Base-by-base conservation (phyloP, 352 stramenopile species). In the Globisporangium middletonii region DNA sequence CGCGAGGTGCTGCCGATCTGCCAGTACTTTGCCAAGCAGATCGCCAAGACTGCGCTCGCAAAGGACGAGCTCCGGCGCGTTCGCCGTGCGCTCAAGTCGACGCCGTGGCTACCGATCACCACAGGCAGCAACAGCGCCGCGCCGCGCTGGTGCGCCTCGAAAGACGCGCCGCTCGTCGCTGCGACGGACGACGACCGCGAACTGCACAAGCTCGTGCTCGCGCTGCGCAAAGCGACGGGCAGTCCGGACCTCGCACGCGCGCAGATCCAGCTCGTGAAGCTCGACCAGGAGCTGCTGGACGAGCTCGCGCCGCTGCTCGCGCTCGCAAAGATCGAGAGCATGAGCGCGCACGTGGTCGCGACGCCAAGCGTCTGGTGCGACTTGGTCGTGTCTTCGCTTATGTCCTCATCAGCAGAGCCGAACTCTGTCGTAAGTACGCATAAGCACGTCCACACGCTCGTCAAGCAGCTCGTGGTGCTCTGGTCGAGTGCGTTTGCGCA, bases 1-100 rank as follows among this genome's bases (percentile, higher is more conserved):
- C 69, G 65, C 30, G 62, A 65, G 13, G 12, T 83, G 15, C 41
- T 78, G 16, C 82, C 82, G 0, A 44, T 88, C 35, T 61, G 89
- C 2, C 52, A 51, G 12, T 51, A 63, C 1, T 63, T 89, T 16
- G 62, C 70, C 4, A 81, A 72, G 65, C 68, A 73, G 26, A 35
- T 83, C 26, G 64, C 66, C 26, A 88, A 88, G 60, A 48, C 47
- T 0, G 72, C 72, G 8, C 42, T 87, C 30, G 63, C 65, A 3
- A 80, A 74, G 9, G 44, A 61, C 0, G 77, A 89, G 19, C 41
- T 57, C 0, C 79, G 78, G 18, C 53, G 55, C 33, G 63, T 87
- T 8, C 78, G 77, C 37, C 86, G 77, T 43, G 64, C 59, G 0
- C 55, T 85, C 8, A 85, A 81, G 53, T 33, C 55, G 0, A 64